Percentiles rank a stretch among this genome's conserved stretches.
These are phyloP conservation scores for Gelatoporia subvermispora DNA, from an alignment of 768 basidiomycete genomes.

Conservation along the genomic window DNA sequence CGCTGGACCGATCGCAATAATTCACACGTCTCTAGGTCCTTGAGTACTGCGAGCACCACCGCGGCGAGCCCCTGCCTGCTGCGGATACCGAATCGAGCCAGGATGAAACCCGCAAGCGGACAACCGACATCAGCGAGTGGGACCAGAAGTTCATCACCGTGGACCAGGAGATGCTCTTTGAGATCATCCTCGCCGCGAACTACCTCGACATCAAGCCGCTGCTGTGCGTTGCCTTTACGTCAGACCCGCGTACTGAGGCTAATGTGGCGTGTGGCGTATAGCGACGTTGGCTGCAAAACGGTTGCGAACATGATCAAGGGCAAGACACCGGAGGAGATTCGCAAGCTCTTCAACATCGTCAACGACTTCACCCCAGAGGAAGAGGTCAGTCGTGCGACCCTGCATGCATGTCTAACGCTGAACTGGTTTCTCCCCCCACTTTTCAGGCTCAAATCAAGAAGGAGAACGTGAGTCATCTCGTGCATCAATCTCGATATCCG, in stretches of 20 bases:
- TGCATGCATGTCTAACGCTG: conserved; percentile 5
- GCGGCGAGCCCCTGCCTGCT: conserved; percentile 90
- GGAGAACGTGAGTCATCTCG: conserved; percentile 75
- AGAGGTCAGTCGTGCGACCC: conserved; percentile 55
- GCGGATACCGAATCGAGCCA: conserved; percentile 75
- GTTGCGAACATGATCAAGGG: conserved; percentile 99
- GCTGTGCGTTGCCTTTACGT: conserved; percentile 53
- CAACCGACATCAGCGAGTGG: conserved; percentile 99
- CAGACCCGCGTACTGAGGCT: conserved; percentile 7
- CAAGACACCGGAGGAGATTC: conserved; percentile 98
- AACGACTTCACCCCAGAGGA: conserved; percentile 99
- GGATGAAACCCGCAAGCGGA: conserved; percentile 94
- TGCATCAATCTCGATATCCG: neutral
- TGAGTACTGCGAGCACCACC: conserved; percentile 99
- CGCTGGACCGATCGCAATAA: no score
- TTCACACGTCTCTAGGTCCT: conserved; percentile 59
- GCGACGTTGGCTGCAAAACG: conserved; percentile 97
- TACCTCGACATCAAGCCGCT: conserved; percentile 99
- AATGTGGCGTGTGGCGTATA: conserved; percentile 26
- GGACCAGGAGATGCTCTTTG: conserved; percentile 99
- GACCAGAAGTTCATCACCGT: conserved; percentile 98
- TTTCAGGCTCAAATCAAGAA: conserved; percentile 94
- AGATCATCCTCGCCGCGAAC: conserved; percentile 99
- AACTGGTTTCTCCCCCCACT: neutral
- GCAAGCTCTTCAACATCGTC: conserved; percentile 96